These are phyloP conservation scores for Populus alba DNA, from an alignment of 345 rosid genomes.

Conservation along the genomic window DNA sequence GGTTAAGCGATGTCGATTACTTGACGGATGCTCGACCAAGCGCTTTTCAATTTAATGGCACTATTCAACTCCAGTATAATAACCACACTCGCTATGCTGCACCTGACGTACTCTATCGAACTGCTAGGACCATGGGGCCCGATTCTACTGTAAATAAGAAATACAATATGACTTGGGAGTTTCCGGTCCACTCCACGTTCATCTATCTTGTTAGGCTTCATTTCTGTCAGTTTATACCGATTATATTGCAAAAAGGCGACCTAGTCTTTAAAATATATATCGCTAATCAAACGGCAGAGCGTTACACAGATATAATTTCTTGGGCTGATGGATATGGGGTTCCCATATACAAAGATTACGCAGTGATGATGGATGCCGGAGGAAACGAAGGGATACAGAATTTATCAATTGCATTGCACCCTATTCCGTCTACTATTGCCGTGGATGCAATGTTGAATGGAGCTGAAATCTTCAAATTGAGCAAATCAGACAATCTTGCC, in stretches of 20 bases:
- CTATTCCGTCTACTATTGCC: not conserved
- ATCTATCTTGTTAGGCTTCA: slow-evolving; percentile 11
- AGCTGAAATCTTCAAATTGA: slow-evolving; percentile 41
- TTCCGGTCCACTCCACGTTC: slow-evolving; percentile 37
- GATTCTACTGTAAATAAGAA: not conserved
- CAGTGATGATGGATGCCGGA: too few species aligned
- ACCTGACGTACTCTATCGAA: slow-evolving; percentile 24
- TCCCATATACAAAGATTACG: slow-evolving; percentile 10
- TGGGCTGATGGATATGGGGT: slow-evolving; percentile 17
- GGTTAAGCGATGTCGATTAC: slow-evolving; percentile 1
- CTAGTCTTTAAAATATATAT: slow-evolving; percentile 17
- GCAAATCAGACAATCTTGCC: too few species aligned
- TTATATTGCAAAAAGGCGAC: not conserved
- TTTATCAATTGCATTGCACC: slow-evolving; percentile 14
- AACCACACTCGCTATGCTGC: slow-evolving; percentile 24
- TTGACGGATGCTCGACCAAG: not conserved
- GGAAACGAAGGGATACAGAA: too few species aligned
- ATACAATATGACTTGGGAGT: slow-evolving; percentile 48
- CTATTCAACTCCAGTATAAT: too few species aligned
- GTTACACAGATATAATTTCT: not conserved
- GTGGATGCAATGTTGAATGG: slow-evolving; percentile 51
- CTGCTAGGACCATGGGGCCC: slow-evolving; percentile 35
- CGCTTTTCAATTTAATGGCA: fast-evolving
- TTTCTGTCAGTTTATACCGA: slow-evolving; percentile 44
- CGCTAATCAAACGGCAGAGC: slow-evolving; percentile 12